Percentiles rank a stretch among this genome's conserved stretches.
Evolutionary conservation across 176 grass and related monocot species (phyloP).

Genomic region (Rhynchospora tenuis): DNA sequence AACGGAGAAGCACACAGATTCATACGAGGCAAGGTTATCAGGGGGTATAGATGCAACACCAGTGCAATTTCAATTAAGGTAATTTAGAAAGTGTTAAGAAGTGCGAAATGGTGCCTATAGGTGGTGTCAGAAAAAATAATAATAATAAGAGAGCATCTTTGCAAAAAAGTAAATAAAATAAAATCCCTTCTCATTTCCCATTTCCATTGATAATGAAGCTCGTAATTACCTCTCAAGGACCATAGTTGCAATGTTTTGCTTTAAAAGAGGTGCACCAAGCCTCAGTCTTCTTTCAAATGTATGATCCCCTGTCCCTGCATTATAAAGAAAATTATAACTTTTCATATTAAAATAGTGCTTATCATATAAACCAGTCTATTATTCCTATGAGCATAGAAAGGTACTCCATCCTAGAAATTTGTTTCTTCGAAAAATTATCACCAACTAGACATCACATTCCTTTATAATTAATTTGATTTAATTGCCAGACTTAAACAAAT

Average conservation of each 20-base stretch:
- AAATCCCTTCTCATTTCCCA: background rate
- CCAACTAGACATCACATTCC: background rate
- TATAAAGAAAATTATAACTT: slow-evolving; percentile 3
- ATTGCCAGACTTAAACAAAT: background rate
- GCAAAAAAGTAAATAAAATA: no score
- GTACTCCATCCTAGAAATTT: background rate
- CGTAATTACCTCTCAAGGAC: slow-evolving; percentile 88
- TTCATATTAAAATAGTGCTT: background rate
- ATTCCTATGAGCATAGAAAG: background rate
- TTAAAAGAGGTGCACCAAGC: slow-evolving; percentile 78
- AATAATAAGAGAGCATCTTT: no score
- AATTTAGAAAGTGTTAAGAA: no score
- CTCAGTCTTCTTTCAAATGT: slow-evolving; percentile 90
- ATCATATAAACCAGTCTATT: background rate
- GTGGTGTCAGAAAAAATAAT: no score
- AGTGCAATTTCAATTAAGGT: no score
- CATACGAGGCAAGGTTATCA: no score
- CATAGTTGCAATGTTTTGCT: slow-evolving; percentile 97
- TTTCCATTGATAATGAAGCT: background rate
- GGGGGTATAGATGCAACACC: no score
- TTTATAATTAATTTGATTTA: background rate
- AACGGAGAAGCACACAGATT: no score
- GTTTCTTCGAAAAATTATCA: background rate
- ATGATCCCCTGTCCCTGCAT: slow-evolving; percentile 84
- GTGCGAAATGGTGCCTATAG: no score